These are phyloP conservation scores for Acacia acuminata DNA, from an alignment of 306 rosid genomes.

Conservation along the genomic window DNA sequence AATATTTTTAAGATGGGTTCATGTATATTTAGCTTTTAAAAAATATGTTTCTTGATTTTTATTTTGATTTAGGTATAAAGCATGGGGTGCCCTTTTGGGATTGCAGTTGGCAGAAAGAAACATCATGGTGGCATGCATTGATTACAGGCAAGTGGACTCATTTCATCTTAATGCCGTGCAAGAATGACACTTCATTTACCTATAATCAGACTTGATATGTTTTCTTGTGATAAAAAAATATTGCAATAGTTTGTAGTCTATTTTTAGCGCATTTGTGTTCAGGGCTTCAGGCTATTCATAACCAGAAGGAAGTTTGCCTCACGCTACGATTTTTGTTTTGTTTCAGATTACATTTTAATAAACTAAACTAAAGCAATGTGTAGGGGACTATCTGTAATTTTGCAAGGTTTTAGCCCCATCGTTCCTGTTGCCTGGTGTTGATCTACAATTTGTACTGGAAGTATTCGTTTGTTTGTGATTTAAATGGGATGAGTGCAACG, in stretches of 20 bases:
- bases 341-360: background rate
- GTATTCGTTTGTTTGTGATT: conserved; percentile 9
- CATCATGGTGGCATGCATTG: conserved; percentile 84
- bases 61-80: conserved; percentile 79
- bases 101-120: conserved; percentile 85
- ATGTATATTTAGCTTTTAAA: conserved; percentile 19
- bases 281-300: conserved; percentile 22
- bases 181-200: conserved; percentile 37
- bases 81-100: conserved; percentile 97
- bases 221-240: conserved; percentile 38
- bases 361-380: background rate
- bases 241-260: conserved; percentile 23
- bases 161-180: conserved; percentile 43
- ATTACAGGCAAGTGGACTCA: conserved; percentile 81
- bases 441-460: conserved; percentile 3
- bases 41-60: conserved; percentile 34
- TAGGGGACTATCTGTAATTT: background rate
- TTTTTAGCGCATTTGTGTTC: conserved; percentile 12
- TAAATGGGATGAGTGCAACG: background rate
- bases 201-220: conserved; percentile 38
- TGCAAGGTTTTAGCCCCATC: background rate
- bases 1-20: background rate
- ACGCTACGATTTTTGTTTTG: conserved; percentile 3
- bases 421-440: background rate
- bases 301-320: conserved; percentile 1